Conservation (phyloP, 2,329 filamentous ascomycete genomes). For the Aureobasidium vineae region DNA sequence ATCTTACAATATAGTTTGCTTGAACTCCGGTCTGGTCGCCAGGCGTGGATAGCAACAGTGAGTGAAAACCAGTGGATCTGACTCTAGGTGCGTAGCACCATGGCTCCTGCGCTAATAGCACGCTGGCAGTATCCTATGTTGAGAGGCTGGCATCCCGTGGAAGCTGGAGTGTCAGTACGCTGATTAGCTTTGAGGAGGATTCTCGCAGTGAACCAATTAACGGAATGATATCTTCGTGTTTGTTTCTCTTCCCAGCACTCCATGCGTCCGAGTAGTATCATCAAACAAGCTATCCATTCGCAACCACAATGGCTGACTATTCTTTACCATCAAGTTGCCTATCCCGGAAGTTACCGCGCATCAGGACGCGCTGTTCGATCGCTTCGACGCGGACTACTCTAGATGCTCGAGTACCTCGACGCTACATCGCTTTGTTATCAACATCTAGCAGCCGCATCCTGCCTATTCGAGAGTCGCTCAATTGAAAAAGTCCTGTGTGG, state of each 20-base stretch:
- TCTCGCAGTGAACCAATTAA: not conserved
- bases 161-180: too few species aligned
- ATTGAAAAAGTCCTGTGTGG: not conserved
- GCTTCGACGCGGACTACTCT: constrained; percentile 1
- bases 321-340: not conserved
- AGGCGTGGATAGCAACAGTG: not conserved
- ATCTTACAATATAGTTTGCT: not conserved
- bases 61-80: not conserved
- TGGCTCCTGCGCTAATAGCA: not conserved
- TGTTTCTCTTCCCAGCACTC: not conserved
- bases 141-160: too few species aligned
- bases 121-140: too few species aligned
- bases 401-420: not conserved
- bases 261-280: not conserved
- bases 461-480: not conserved
- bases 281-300: not conserved
- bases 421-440: not conserved
- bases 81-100: not conserved
- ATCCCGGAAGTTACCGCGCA: constrained; percentile 6
- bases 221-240: not conserved
- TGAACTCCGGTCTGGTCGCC: too few species aligned
- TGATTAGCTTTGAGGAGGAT: not conserved
- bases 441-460: not conserved
- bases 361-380: not conserved
- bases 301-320: not conserved